Evolutionary conservation across 148 eudicot genomes (phyloP).

Genomic region (Suaeda aralocaspica): DNA sequence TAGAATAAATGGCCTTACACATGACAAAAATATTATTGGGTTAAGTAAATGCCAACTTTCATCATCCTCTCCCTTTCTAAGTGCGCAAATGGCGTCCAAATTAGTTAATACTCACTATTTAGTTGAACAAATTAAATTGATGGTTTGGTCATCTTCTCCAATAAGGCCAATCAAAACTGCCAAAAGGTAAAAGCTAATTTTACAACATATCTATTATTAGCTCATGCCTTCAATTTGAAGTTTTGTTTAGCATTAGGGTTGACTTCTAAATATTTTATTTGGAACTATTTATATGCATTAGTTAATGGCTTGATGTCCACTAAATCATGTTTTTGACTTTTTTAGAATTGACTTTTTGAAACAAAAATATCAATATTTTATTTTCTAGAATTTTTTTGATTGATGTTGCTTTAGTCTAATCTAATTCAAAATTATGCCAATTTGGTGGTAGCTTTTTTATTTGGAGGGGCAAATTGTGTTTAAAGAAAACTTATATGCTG

Average conservation of each 20-base stretch:
- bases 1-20: too few relatives aligned
- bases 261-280: conserved; percentile 9
- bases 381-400: not conserved
- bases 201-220: not conserved
- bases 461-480: not conserved
- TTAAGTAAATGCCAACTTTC: not conserved
- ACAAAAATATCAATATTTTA: not conserved
- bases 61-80: not conserved
- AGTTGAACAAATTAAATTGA: conserved; percentile 5
- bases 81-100: not conserved
- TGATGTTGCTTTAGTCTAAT: not conserved
- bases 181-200: conserved; percentile 8
- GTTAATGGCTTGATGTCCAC: not conserved
- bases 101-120: not conserved
- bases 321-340: conserved; percentile 17
- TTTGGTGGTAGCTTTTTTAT: not conserved
- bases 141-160: conserved; percentile 21
- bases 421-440: not conserved
- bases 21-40: not conserved
- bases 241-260: conserved; percentile 3
- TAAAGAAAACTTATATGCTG: not conserved
- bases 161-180: conserved; percentile 14
- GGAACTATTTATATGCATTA: not conserved
- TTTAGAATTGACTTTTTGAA: conserved; percentile 9
- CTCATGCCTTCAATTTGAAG: not conserved